These are phyloP conservation scores for Komagataella pastoris DNA, from an alignment of 805 yeast genomes.

Conservation along the genomic window DNA sequence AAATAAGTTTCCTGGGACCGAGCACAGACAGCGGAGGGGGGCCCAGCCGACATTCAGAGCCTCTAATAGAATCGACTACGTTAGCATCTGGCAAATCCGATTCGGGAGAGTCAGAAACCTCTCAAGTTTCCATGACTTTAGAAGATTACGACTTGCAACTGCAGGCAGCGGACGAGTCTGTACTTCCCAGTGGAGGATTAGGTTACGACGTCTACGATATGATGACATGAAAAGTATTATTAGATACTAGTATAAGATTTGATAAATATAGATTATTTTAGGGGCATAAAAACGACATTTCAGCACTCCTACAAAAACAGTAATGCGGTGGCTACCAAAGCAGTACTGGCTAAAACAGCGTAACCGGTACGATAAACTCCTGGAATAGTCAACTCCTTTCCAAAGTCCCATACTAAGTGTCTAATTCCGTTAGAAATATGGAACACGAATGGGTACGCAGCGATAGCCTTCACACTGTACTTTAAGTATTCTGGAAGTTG, in stretches of 20 bases:
- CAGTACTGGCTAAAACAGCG: conserved; percentile 57
- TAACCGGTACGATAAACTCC: conserved; percentile 93
- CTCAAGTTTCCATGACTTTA: not conserved
- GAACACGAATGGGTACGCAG: conserved; percentile 77
- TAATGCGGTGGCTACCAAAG: conserved; percentile 43
- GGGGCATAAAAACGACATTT: not conserved
- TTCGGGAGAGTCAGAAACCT: not conserved
- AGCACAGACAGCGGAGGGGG: not conserved
- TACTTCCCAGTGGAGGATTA: not conserved
- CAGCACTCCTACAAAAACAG: conserved; percentile 21
- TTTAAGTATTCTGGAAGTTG: conserved; percentile 54
- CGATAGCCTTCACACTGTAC: conserved; percentile 48
- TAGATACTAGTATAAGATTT: not conserved
- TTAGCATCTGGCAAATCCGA: not conserved
- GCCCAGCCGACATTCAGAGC: not conserved
- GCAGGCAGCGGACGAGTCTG: not conserved
- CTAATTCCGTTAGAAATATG: conserved; percentile 82
- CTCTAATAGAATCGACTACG: not conserved
- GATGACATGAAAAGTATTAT: not conserved
- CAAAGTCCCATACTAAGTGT: conserved; percentile 90
- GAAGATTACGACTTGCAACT: not conserved
- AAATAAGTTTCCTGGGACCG: conserved; percentile 11
- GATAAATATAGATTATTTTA: not conserved
- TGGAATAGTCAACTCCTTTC: conserved; percentile 62
- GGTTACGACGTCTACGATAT: not conserved